These are phyloP conservation scores for Silene noctiflora DNA, from an alignment of 179 eudicot genomes.

Conservation along the genomic window DNA sequence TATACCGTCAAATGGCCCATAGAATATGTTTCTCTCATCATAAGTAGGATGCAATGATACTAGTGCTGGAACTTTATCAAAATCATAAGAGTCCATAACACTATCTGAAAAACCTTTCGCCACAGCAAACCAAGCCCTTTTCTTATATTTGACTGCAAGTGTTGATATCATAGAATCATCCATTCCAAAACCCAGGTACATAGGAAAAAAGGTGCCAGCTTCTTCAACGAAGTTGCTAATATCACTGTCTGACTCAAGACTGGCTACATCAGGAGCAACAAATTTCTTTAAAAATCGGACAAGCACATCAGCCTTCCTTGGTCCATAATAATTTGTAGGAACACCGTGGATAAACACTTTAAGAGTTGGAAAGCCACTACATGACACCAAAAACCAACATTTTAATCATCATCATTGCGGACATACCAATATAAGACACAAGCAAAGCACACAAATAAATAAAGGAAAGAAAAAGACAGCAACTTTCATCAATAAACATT, in stretches of 20 bases:
- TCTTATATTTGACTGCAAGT: slow-evolving; percentile 72
- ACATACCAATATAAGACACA: not conserved
- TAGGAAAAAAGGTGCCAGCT: slow-evolving; percentile 67
- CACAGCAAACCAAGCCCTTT: slow-evolving; percentile 90
- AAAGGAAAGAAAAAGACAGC: not conserved
- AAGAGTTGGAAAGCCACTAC: slow-evolving; percentile 91
- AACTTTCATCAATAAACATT: not conserved
- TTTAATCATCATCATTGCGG: not conserved
- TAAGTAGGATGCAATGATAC: slow-evolving; percentile 63
- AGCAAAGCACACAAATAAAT: no score
- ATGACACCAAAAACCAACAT: slow-evolving; percentile 21
- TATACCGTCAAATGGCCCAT: slow-evolving; percentile 97
- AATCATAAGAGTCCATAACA: slow-evolving; percentile 65
- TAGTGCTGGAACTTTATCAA: slow-evolving; percentile 89
- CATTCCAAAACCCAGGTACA: slow-evolving; percentile 81
- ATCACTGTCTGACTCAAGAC: slow-evolving; percentile 68
- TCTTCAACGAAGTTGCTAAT: slow-evolving; percentile 58
- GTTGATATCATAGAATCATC: slow-evolving; percentile 58
- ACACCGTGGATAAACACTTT: slow-evolving; percentile 82
- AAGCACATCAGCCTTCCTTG: slow-evolving; percentile 70
- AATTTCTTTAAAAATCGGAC: slow-evolving; percentile 69
- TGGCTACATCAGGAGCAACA: slow-evolving; percentile 78
- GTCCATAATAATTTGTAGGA: slow-evolving; percentile 76
- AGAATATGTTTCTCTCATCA: slow-evolving; percentile 59
- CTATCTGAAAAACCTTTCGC: slow-evolving; percentile 83